Conservation (phyloP, 352 stramenopile species). For the Pythium sukuiense region DNA sequence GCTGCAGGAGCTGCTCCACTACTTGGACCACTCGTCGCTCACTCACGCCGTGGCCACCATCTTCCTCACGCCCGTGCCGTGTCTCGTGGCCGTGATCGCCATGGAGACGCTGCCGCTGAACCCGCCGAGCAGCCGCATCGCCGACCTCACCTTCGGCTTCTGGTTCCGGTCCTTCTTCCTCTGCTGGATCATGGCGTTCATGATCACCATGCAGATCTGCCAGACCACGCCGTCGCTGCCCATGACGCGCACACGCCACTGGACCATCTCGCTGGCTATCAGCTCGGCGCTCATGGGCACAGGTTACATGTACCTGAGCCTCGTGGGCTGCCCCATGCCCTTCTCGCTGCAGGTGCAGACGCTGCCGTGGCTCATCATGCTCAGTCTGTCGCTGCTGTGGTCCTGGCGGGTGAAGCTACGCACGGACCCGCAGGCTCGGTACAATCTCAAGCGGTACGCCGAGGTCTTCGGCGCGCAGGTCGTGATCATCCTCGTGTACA, state of each 20-base stretch:
- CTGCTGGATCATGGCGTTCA: constrained; percentile 7
- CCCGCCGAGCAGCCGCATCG: neutral
- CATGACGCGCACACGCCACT: neutral
- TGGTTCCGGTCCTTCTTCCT: neutral
- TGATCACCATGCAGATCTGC: constrained; percentile 5
- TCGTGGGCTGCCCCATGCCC: constrained; percentile 15
- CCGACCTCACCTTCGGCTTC: neutral
- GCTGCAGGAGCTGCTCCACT: constrained; percentile 1
- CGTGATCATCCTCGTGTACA: constrained; percentile 12
- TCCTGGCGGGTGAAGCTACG: neutral
- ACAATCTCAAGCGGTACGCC: constrained; percentile 11
- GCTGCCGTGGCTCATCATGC: neutral
- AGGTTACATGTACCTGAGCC: neutral
- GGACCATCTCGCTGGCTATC: constrained; percentile 2
- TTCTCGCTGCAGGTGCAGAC: constrained; percentile 7
- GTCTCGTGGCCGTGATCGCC: neutral
- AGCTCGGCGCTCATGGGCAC: constrained; percentile 2
- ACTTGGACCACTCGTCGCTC: neutral
- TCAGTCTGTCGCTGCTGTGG: neutral
- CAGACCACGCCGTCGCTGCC: constrained; percentile 3
- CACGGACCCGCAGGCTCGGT: neutral
- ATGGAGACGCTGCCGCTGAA: neutral
- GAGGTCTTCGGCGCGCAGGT: constrained; percentile 8
- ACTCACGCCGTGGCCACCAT: neutral
- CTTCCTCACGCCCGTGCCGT: constrained; percentile 5